phyloP scores from a whole-genome alignment of 306 rosid genomes.

The Lathyrus tuberosus region DNA sequence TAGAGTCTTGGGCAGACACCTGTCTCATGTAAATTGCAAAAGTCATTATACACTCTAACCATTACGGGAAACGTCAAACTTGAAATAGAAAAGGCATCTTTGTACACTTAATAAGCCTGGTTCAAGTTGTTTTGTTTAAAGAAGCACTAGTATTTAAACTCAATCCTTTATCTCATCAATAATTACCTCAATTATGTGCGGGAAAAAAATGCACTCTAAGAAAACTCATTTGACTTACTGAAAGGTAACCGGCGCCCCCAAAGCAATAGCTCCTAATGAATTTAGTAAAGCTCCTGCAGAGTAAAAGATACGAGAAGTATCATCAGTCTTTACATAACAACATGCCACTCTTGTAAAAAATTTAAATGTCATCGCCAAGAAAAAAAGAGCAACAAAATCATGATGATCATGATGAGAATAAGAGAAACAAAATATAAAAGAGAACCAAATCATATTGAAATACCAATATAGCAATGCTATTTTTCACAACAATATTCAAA shows the following conservation, averaged over 20 bases:
- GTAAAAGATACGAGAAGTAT: constrained; percentile 30
- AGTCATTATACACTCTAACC: constrained; percentile 32
- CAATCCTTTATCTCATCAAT: constrained; percentile 44
- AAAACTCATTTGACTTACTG: constrained; percentile 67
- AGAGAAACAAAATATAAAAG: no score
- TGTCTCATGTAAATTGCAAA: constrained; percentile 47
- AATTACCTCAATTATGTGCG: constrained; percentile 18
- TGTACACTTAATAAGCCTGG: constrained; percentile 2
- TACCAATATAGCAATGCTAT: neutral
- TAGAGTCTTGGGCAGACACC: constrained; percentile 69
- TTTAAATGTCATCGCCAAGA: neutral
- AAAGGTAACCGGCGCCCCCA: constrained; percentile 82
- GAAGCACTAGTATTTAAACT: neutral
- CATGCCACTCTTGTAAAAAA: neutral
- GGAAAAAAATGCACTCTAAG: constrained; percentile 31
- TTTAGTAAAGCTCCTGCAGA: constrained; percentile 73
- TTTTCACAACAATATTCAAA: neutral
- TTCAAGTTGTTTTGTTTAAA: constrained; percentile 14
- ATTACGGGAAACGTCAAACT: constrained; percentile 12
- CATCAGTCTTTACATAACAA: constrained; percentile 6
- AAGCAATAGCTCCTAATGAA: constrained; percentile 78
- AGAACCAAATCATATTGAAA: neutral
- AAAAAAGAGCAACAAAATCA: neutral
- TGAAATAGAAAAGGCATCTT: neutral
- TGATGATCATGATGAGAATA: constrained; percentile 14